A percentile compares a stretch with the other conserved stretches of the same genome.
phyloP scores from a whole-genome alignment of 2,329 filamentous ascomycete species.

The Penicillium sp. region DNA sequence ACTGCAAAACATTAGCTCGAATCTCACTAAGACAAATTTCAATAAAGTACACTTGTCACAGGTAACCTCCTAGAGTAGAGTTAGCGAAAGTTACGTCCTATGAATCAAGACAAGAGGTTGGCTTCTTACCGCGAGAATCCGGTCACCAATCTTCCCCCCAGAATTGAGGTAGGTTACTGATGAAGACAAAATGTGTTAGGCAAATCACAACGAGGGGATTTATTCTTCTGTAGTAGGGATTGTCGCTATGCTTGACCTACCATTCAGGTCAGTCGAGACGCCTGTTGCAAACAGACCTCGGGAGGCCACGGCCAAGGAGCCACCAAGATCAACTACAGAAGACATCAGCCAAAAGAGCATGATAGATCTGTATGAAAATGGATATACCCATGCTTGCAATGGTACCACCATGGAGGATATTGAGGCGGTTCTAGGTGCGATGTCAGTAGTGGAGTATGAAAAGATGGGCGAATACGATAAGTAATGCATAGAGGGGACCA shows the following conservation, averaged over 20 bases:
- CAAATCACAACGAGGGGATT: background rate
- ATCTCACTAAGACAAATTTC: background rate
- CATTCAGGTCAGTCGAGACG: constrained; percentile 64
- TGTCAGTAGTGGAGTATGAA: constrained; percentile 1
- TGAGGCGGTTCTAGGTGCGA: constrained; percentile 57
- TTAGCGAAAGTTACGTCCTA: constrained; percentile 22
- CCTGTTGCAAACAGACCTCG: constrained; percentile 63
- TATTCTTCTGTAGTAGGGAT: constrained; percentile 1
- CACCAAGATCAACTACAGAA: constrained; percentile 59
- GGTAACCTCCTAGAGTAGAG: constrained; percentile 50
- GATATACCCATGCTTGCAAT: constrained; percentile 58
- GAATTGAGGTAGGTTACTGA: constrained; percentile 62
- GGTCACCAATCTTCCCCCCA: constrained; percentile 62
- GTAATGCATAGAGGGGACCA: no score
- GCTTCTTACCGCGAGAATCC: constrained; percentile 52
- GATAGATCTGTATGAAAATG: background rate
- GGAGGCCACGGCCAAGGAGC: constrained; percentile 64
- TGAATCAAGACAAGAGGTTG: background rate
- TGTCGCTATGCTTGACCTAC: constrained; percentile 16
- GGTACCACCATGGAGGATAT: constrained; percentile 65
- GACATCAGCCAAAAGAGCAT: background rate
- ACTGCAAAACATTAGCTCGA: constrained; percentile 41
- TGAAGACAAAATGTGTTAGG: constrained; percentile 1
- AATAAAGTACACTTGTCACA: constrained; percentile 61
- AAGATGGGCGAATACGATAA: background rate